Evolutionary conservation across 352 stramenopile species (phyloP).

Genomic region (Phytophthora sojae): DNA sequence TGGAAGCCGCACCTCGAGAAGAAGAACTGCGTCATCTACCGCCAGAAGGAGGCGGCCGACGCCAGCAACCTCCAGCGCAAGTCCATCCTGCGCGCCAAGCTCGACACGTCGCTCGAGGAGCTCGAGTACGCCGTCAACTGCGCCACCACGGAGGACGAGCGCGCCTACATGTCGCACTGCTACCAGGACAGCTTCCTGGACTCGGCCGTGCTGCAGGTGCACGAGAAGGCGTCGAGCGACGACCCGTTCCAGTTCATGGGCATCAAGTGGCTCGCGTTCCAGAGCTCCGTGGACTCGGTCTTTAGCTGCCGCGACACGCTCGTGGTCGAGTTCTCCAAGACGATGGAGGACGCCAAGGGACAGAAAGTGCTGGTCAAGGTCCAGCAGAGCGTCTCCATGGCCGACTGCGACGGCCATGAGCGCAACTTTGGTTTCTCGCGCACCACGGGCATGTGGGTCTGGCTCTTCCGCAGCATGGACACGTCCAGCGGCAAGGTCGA

Average conservation of each 20-base stretch:
- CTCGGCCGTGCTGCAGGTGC: constrained; percentile 73
- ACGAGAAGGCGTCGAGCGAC: constrained; percentile 45
- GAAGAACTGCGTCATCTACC: constrained; percentile 79
- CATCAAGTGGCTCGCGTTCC: constrained; percentile 79
- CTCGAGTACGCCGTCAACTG: constrained; percentile 71
- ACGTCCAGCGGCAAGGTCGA: constrained; percentile 65
- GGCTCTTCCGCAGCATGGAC: constrained; percentile 65
- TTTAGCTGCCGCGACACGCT: constrained; percentile 71
- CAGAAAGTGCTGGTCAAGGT: constrained; percentile 71
- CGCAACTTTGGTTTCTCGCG: constrained; percentile 74
- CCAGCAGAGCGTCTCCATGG: constrained; percentile 61
- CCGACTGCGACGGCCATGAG: constrained; percentile 54
- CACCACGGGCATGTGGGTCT: constrained; percentile 57
- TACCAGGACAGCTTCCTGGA: constrained; percentile 82
- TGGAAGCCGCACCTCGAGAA: constrained; percentile 79
- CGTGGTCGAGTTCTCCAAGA: constrained; percentile 68
- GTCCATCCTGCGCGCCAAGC: constrained; percentile 64
- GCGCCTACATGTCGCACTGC: constrained; percentile 65
- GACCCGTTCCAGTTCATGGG: constrained; percentile 79
- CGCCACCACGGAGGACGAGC: constrained; percentile 68
- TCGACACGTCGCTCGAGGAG: constrained; percentile 78
- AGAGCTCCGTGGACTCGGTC: constrained; percentile 76
- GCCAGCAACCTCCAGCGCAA: constrained; percentile 51
- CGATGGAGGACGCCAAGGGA: constrained; percentile 59
- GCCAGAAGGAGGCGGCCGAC: constrained; percentile 58